Conservation (phyloP, 441 rosid species). For the Daphne laureola region DNA sequence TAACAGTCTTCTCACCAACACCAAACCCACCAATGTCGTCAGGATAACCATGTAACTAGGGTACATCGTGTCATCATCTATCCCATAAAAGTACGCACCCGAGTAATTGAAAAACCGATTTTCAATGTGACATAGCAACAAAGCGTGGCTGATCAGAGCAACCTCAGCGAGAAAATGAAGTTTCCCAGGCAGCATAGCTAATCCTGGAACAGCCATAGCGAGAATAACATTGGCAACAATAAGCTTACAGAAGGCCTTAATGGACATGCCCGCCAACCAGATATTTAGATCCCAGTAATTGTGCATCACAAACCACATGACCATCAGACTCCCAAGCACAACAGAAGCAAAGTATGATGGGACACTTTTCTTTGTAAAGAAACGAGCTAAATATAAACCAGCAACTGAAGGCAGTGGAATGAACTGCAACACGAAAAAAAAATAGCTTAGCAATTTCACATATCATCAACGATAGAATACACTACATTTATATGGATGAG, state of each 20-base stretch:
- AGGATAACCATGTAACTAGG: slow-evolving; percentile 94
- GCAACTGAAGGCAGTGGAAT: slow-evolving; percentile 82
- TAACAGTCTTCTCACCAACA: slow-evolving; percentile 69
- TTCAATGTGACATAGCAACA: slow-evolving; percentile 81
- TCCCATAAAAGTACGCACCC: slow-evolving; percentile 70
- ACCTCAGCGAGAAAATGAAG: slow-evolving; percentile 67
- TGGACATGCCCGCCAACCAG: slow-evolving; percentile 97
- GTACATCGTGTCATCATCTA: slow-evolving; percentile 96
- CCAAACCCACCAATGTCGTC: slow-evolving; percentile 79
- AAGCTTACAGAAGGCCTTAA: slow-evolving; percentile 85
- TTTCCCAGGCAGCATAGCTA: slow-evolving; percentile 79
- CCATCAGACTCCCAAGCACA: slow-evolving; percentile 90
- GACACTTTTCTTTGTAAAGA: slow-evolving; percentile 80
- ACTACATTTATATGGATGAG: not conserved
- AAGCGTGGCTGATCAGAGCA: slow-evolving; percentile 70
- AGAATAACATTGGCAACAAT: slow-evolving; percentile 71
- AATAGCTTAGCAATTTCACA: slow-evolving; percentile 3
- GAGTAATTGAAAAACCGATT: slow-evolving; percentile 83
- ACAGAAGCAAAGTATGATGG: slow-evolving; percentile 86
- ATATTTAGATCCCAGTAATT: slow-evolving; percentile 97
- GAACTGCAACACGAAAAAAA: slow-evolving; percentile 50
- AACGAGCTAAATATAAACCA: slow-evolving; percentile 90
- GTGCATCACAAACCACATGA: slow-evolving; percentile 82
- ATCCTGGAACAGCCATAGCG: slow-evolving; percentile 86
- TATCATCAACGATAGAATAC: too few species aligned